Evolutionary conservation across 192 early-diverging fungal genomes (phyloP), one percentile per base, ranked within the genome.

Genomic region (Chytriomyces hyalinus): DNA sequence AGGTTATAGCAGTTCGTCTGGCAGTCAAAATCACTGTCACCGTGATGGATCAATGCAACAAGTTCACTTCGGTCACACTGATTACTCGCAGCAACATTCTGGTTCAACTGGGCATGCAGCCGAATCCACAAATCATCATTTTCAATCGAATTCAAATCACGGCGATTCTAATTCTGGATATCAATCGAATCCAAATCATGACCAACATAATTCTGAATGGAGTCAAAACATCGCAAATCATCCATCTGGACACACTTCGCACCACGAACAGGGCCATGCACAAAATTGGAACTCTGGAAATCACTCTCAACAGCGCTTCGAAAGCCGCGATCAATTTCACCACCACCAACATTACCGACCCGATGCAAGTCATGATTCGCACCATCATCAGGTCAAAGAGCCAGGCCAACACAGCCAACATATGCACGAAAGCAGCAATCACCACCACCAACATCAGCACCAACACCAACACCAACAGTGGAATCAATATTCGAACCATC

Each of bases 241-340:
- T 64, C 22, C 20, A 4, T 9, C 43, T 26, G 43, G 48, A 47
- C 65, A 17, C 22, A 7, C 13, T 28, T 9, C 1, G n/a, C 65
- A 67, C 2, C 65, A n/a, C 44, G 8, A 46, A 17, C 65, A 67
- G 3, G 0, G 48, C 17, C 36, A 67, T 17, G 36, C 0, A 36
- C 0, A 36, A 36, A 36, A 36, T 36, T 2, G 36, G 36, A 36
- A 36, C 36, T 36, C 36, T 36, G 36, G 36, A 36, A 45, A 67
- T 22, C 65, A 22, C 2, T 6, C 43, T 67, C 65, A 67, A 5
- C 10, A 47, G 24, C 65, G 17, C 3, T 11, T 13, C 11, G 62
- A 64, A 17, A 24, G 28, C 62, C 17, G 8, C 11, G 15, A 67
- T 67, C 65, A 67, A 47, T 46, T 46, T 67, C 65, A 67, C 10